phyloP scores from a whole-genome alignment of 495 filamentous ascomycete genomes.

The Pseudotulostoma volvatum region DNA sequence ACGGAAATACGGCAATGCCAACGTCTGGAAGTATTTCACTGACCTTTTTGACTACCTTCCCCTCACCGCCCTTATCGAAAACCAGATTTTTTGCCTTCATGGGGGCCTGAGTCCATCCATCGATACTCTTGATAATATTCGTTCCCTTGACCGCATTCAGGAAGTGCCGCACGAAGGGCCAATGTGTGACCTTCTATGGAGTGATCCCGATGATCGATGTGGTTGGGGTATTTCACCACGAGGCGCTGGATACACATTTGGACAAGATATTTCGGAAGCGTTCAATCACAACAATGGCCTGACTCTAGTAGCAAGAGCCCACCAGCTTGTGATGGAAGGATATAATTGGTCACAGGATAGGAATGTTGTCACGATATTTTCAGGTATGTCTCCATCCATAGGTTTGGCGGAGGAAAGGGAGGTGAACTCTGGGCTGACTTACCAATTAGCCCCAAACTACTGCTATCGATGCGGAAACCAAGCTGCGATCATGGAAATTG shows the following conservation, averaged over 20 bases:
- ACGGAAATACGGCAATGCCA: conserved; percentile 95
- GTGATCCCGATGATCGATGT: conserved; percentile 93
- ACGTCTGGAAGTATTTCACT: conserved; percentile 99
- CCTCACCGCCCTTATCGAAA: conserved; percentile 95
- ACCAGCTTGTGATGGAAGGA: conserved; percentile 96
- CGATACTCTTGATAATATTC: conserved; percentile 95
- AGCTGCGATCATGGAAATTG: conserved; percentile 99
- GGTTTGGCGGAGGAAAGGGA: too few relatives aligned
- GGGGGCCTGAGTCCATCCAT: conserved; percentile 92
- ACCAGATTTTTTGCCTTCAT: conserved; percentile 99
- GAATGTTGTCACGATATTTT: conserved; percentile 98
- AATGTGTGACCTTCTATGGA: conserved; percentile 98
- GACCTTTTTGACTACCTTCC: conserved; percentile 98
- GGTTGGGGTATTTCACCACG: conserved; percentile 96
- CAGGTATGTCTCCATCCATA: conserved; percentile 64
- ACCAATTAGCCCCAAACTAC: conserved; percentile 71
- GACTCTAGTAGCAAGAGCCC: conserved; percentile 83
- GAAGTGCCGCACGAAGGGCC: conserved; percentile 97
- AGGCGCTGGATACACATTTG: conserved; percentile 96
- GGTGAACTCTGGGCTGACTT: too few relatives aligned
- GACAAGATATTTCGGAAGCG: conserved; percentile 96
- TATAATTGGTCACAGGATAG: conserved; percentile 97
- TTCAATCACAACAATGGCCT: conserved; percentile 99
- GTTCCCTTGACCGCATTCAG: conserved; percentile 88
- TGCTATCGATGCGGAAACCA: conserved; percentile 98